Base-by-base conservation (phyloP, 768 basidiomycete species). In the Gloeopeniophorella convolvens region DNA sequence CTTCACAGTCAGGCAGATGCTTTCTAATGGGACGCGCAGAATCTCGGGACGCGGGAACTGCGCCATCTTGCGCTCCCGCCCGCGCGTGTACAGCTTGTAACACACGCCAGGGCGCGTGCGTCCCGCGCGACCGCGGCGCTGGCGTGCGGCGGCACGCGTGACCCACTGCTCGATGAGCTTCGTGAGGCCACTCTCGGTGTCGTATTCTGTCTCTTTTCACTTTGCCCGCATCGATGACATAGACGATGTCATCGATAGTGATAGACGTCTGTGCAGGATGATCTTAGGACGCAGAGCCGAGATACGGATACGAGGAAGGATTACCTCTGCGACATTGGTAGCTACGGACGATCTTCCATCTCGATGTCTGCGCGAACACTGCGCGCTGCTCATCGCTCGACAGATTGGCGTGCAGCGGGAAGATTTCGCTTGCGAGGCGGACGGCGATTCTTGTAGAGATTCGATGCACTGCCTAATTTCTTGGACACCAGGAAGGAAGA, bases 401-500 rank as follows among this genome's bases (percentile, higher is more conserved):
- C 18, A 96, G 71, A 64, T 95, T 94, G 10, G 93, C 90, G 60
- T 96, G 93, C 0, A 97, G 76, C 0, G 93, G 89, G 21, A 92
- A 72, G 42, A 86, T 74, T 77, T 75, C 4, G 69, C 72, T 21
- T 72, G 62, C 33, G 69, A 70, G 7, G 64, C 64, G 3, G 57
- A 50, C 0, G 70, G 50, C 12, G 63, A 56, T 32, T 60, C 61
- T 13, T 69, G 71, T 35, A 92, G 67, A 4, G 76, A 70, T 11
- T 83, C 77, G 16, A 89, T 79, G 59, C 86, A 88, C 53, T 85
- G 80, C 16, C 80, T 77, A 56, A 92, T 92, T 61, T 92, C 89
- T 65, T 85, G 86, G 1, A 91, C 85, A 64, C 93, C 93, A n/a
- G 90, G 82, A 47, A 93, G 71, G 67, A 97, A 97, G 36, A 96